Percentiles rank a stretch among this genome's conserved stretches.
Conservation (phyloP, 176 grass and related monocot genomes). For the Bolboschoenus planiculmis region DNA sequence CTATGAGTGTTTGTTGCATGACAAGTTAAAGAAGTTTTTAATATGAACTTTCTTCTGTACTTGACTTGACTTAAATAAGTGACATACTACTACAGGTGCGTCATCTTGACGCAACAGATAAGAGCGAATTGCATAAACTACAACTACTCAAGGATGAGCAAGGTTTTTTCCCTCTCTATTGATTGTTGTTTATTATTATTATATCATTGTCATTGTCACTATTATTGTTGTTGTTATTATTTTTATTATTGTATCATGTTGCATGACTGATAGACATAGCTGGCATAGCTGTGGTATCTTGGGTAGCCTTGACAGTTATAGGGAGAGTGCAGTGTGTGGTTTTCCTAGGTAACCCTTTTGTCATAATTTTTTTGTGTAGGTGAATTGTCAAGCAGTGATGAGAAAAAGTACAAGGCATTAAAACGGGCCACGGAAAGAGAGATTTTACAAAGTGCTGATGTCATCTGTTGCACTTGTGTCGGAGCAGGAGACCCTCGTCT, state of each 20-base stretch:
- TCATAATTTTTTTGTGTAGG: constrained; percentile 34
- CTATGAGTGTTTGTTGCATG: constrained; percentile 13
- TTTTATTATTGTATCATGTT: background rate
- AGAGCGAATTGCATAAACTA: constrained; percentile 96
- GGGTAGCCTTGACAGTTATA: background rate
- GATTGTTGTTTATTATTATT: background rate
- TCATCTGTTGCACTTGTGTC: constrained; percentile 99
- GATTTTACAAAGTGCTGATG: constrained; percentile 98
- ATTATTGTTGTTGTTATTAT: background rate
- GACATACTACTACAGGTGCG: constrained; percentile 47
- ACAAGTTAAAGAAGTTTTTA: background rate
- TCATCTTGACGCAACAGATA: constrained; percentile 96
- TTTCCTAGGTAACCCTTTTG: background rate
- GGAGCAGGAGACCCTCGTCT: constrained; percentile 96
- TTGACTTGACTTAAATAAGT: background rate
- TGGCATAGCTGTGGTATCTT: too few species aligned
- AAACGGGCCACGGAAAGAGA: constrained; percentile 99
- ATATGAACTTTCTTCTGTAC: background rate
- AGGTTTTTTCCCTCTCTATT: constrained; percentile 35
- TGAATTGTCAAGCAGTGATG: constrained; percentile 96
- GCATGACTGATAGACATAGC: background rate
- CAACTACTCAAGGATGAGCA: constrained; percentile 97
- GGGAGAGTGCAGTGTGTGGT: background rate
- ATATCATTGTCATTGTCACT: background rate
- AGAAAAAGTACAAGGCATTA: constrained; percentile 97